Base-by-base conservation (phyloP, 305 asterid species). In the Lippia alba region DNA sequence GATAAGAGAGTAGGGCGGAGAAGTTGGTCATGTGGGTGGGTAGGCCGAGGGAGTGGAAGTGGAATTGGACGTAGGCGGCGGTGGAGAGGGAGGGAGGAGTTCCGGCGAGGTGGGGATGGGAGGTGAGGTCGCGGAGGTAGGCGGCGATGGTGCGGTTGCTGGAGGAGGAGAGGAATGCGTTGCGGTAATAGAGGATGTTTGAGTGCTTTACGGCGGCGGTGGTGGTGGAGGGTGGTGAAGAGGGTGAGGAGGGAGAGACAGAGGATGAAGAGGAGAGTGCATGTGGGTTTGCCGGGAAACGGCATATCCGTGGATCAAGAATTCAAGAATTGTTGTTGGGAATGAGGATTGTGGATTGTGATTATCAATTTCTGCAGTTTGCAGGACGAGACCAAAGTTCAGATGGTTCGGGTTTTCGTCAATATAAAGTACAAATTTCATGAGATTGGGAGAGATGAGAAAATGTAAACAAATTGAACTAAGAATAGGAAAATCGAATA, bases 81-180 rank as follows among this genome's bases (percentile, higher is more conserved):
- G 96, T 76, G 67, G 82, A 64, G 77, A 88, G 85, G 57, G 97
- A 83, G 41, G 70, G 80, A 8, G 76, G 76, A 36, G 99, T 89
- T 18, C 97, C 97, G 68, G 97, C 96, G 63, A 94, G 85, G 86
- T 94, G 99, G 72, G 99, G 96, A 46, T 81, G 97, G 79, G 79
- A 89, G 71, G 99, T 94, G 75, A 94, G 97, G 60, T 72, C 83
- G 66, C 91, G 96, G 79, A 94, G 97, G 88, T 91, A 86, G 78
- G 81, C 64, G 68, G 97, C 85, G 72, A 94, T 40, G 71, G 97
- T 91, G 78, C 76, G 67, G 89, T 91, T 91, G 81, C 77, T 83
- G 70, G 89, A 86, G 57, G 90, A n/a, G 65, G 94, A 81, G 69
- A 87, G 90, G 85, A 91, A 93, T 19, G 79, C 8, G 58, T 54